Evolutionary conservation across 306 rosid species (phyloP).

Genomic region (Gastrolobium villosum): DNA sequence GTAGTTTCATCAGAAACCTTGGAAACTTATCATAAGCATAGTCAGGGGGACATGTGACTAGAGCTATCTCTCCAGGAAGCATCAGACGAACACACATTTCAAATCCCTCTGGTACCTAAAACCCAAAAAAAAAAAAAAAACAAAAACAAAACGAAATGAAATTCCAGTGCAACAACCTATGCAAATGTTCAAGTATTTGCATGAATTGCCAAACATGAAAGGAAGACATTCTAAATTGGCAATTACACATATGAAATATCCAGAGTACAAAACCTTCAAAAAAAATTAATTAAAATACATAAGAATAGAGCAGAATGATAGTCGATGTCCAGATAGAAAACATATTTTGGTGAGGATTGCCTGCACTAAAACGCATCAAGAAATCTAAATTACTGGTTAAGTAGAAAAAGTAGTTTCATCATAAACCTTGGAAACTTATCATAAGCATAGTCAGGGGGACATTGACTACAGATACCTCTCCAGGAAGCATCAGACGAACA

Average conservation of each 20-base stretch:
- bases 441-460: slow-evolving; percentile 97
- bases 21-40: slow-evolving; percentile 95
- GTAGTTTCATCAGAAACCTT: slow-evolving; percentile 61
- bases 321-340: slow-evolving; percentile 5
- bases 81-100: slow-evolving; percentile 95
- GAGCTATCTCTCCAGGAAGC: slow-evolving; percentile 96
- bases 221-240: slow-evolving; percentile 22
- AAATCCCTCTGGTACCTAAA: slow-evolving; percentile 94
- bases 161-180: slow-evolving; percentile 22
- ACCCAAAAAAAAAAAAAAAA: slow-evolving; percentile 32
- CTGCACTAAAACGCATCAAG: slow-evolving; percentile 30
- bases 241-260: not conserved
- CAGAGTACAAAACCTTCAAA: slow-evolving; percentile 13
- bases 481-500: slow-evolving; percentile 97
- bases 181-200: slow-evolving; percentile 37
- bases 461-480: slow-evolving; percentile 85
- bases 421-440: slow-evolving; percentile 89
- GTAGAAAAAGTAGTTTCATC: slow-evolving; percentile 36
- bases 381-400: slow-evolving; percentile 22
- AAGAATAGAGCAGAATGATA: slow-evolving; percentile 36
- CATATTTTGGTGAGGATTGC: slow-evolving; percentile 17
- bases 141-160: not conserved
- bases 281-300: no score
- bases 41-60: slow-evolving; percentile 93
- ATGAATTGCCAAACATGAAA: slow-evolving; percentile 18